Evolutionary conservation across 192 early-diverging fungal species (phyloP), one percentile per base, ranked within the genome.

Genomic region (Rhizophagus sp.): DNA sequence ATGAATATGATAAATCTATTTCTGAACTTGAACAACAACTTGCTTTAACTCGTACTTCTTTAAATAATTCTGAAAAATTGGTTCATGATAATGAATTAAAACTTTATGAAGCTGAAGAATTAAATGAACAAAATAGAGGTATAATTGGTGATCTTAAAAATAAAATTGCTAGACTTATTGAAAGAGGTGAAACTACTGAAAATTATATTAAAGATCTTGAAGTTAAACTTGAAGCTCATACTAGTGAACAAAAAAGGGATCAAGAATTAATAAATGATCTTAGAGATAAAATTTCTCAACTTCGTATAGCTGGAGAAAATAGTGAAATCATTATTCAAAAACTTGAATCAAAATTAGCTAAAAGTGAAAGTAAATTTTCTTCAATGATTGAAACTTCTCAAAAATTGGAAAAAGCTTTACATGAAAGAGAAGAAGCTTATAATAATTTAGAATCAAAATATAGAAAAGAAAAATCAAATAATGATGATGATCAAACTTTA

Each of bases 1-100:
- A 92, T 67, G 93, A 93, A 73, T 92, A 93, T 81, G 91, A 92
- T 79, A 88, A 87, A 69, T 88, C 86, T 69, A 88, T 93, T 25
- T 86, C 89, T 10, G 82, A 80, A 8, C 83, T 94, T 17, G 92
- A 94, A 73, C 84, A 80, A 15, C 88, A 94, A 72, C 80, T 94
- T 44, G 81, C 83, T n/a, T 77, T 88, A 69, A 82, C 90, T 3
- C 86, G 86, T 36, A 91, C 91, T 24, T 84, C 88, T 8, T 57
- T 94, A 62, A 89, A 85, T 41, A 88, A 87, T 15, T 87, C 90
- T 33, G 87, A 89, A 30, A 79, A 84, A 41, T 84, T 88, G 30
- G 81, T 90, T 50, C 82, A 88, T 39, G 89, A 92, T 81, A 90
- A 92, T 27, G 85, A 89, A 68, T 84, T 85, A 4, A 85, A 85